Evolutionary conservation across 371 early-diverging fungal species (phyloP), one percentile per base, ranked within the genome.

Genomic region (Actinomortierella ambigua): DNA sequence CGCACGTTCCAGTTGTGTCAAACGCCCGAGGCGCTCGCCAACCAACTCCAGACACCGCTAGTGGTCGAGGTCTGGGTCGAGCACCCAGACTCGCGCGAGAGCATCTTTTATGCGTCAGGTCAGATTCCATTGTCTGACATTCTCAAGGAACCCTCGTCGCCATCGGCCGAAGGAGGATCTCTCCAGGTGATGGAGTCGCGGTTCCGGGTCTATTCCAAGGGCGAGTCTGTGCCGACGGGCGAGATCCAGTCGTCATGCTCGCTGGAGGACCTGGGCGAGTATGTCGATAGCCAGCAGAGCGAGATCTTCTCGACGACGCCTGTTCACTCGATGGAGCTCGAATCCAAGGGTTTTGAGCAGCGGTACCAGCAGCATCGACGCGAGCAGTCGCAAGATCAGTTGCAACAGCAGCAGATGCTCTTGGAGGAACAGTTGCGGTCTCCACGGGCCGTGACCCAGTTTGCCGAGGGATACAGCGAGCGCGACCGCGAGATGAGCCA

Each of bases 1-100:
- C 65, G 71, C 46, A 71, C 65, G n/a, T 71, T 71, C 62, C 71
- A 71, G 56, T 49, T 71, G 23, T 71, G 71, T 53, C 71, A 71
- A 53, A 71, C 71, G 2, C 71, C 71, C 8, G 62, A 55, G 41
- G 71, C 71, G 13, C 59, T 71, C 47, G 61, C 59, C 15, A 65
- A 61, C 50, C 71, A 71, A 43, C 61, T 71, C 50, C 65, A 71
- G 63, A 71, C 66, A 17, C 71, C 71, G 1, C 48, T 71, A 50
- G 56, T 59, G 34, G 59, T 71, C 42, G 65, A 71, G 53, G 71
- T 71, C 41, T 71, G 71, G 71, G 61, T 62, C 56, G 62, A 71
- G 29, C 50, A 71, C 53, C 62, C 62, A 8, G 71, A 65, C 15
- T 61, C 71, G 0, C 58, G 29, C 20, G 65, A 71, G 43, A 71